These are phyloP conservation scores for Kluyveromyces marxianus DNA, from an alignment of 1,139 yeast genomes.

Conservation along the genomic window DNA sequence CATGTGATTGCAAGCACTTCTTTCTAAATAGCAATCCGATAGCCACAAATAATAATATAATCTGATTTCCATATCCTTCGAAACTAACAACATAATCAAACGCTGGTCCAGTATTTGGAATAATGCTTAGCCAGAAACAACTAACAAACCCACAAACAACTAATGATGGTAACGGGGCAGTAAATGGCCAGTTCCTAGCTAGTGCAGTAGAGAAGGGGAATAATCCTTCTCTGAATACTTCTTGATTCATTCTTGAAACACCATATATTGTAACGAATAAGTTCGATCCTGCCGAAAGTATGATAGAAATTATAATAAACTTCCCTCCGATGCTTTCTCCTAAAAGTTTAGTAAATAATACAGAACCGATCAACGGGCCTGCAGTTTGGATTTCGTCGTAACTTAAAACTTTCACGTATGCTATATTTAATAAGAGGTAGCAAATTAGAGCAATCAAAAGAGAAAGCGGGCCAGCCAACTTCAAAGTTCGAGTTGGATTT, in stretches of 20 bases:
- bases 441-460: constrained; percentile 42
- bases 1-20: constrained; percentile 7
- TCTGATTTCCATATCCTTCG: constrained; percentile 51
- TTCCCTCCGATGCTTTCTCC: constrained; percentile 47
- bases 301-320: constrained; percentile 48
- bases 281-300: constrained; percentile 55
- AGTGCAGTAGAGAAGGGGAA: constrained; percentile 45
- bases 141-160: constrained; percentile 30
- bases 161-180: constrained; percentile 49
- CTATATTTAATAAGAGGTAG: constrained; percentile 47
- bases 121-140: constrained; percentile 33
- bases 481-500: constrained; percentile 50
- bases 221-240: constrained; percentile 56
- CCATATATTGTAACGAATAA: constrained; percentile 55
- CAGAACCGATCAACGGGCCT: constrained; percentile 53
- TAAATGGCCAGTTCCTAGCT: constrained; percentile 52
- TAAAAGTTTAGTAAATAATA: constrained; percentile 48
- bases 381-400: constrained; percentile 45
- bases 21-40: constrained; percentile 47
- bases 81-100: constrained; percentile 50
- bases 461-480: constrained; percentile 55
- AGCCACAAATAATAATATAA: constrained; percentile 43
- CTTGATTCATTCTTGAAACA: constrained; percentile 55
- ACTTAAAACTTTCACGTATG: constrained; percentile 49
- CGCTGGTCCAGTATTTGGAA: constrained; percentile 46